phyloP scores from a whole-genome alignment of 75 land plant genomes.

The Cryptomeria japonica region DNA sequence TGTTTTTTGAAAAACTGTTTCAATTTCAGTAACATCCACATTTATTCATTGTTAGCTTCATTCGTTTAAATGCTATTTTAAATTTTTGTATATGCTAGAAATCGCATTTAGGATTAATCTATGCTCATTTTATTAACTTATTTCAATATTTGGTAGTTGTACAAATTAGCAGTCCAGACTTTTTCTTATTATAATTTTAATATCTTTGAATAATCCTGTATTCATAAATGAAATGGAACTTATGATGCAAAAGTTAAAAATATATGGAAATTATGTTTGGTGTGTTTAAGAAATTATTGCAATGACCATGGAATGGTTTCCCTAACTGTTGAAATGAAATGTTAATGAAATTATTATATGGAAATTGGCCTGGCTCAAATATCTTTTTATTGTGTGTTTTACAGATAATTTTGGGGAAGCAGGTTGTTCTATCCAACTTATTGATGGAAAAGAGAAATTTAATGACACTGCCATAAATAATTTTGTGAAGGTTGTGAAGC shows the following conservation, averaged over 20 bases:
- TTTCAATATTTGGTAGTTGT: not conserved
- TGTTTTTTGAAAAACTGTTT: not conserved
- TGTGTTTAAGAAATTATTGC: not conserved
- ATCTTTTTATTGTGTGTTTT: conserved; percentile 1
- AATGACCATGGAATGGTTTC: not conserved
- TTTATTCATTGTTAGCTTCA: not conserved
- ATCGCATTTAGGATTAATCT: not conserved
- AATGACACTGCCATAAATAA: conserved; percentile 54
- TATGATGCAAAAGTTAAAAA: not conserved
- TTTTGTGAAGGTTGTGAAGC: conserved; percentile 56
- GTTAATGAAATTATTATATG: not conserved
- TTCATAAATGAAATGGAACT: not conserved
- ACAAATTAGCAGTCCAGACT: not conserved
- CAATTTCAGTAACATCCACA: not conserved
- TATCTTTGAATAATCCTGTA: not conserved
- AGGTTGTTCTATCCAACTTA: conserved; percentile 60
- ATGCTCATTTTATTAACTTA: not conserved
- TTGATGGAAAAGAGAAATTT: conserved; percentile 74
- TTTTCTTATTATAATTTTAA: not conserved
- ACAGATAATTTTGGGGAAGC: conserved; percentile 25
- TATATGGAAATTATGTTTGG: not conserved
- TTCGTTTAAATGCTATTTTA: not conserved
- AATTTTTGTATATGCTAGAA: not conserved
- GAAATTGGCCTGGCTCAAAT: not conserved
- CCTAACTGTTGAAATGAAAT: not conserved